phyloP scores from a whole-genome alignment of 257 asterid genomes.

The Vinca minor region DNA sequence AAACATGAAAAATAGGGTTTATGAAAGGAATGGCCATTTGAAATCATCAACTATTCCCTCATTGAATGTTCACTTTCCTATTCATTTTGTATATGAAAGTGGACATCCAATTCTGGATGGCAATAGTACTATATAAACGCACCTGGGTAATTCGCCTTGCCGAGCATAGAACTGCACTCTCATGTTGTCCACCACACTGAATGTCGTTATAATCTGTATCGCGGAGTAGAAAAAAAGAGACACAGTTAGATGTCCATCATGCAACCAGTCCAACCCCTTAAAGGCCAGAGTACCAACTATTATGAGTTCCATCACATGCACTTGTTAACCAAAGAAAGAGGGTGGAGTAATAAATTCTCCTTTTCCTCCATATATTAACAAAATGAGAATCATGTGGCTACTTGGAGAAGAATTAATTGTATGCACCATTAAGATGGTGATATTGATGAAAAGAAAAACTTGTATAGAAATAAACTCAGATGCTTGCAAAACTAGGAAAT shows the following conservation, averaged over 20 bases:
- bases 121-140: constrained; percentile 10
- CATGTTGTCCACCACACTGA: constrained; percentile 90
- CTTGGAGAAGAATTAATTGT: not conserved
- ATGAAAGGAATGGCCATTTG: constrained; percentile 4
- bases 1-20: constrained; percentile 12
- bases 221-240: constrained; percentile 1
- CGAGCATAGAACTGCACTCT: constrained; percentile 66
- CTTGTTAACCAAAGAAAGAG: not conserved
- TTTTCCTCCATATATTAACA: not conserved
- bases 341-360: not conserved
- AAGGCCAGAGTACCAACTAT: not conserved
- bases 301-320: not conserved
- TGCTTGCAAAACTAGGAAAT: not conserved
- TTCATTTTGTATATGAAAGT: too few relatives aligned
- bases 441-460: not conserved
- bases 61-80: too few relatives aligned
- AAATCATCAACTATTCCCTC: too few relatives aligned
- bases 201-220: constrained; percentile 67
- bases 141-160: constrained; percentile 64
- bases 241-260: not conserved
- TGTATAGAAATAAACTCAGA: not conserved
- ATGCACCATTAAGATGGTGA: not conserved
- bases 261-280: not conserved
- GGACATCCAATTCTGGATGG: too few relatives aligned
- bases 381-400: not conserved